phyloP scores from a whole-genome alignment of 352 stramenopile genomes.

The Globisporangium orthogonon region DNA sequence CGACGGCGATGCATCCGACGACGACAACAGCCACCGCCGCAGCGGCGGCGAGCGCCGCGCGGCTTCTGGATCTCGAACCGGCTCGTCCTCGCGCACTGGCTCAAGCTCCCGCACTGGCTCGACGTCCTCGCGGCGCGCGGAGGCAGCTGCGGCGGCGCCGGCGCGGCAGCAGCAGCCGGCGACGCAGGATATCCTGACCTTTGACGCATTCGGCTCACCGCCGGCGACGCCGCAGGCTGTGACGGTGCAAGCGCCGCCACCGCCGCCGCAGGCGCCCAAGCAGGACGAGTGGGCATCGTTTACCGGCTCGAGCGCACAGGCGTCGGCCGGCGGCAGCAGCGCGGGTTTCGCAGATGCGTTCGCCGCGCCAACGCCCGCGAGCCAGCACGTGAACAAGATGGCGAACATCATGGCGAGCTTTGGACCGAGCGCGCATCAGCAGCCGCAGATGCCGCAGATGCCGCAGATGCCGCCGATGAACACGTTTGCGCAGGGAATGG shows the following conservation, averaged over 20 bases:
- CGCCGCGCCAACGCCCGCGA: slow-evolving; percentile 23
- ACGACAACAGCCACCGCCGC: slow-evolving; percentile 4
- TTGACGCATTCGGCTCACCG: slow-evolving; percentile 55
- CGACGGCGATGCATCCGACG: slow-evolving; percentile 20
- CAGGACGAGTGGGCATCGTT: slow-evolving; percentile 80
- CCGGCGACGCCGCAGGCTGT: slow-evolving; percentile 20
- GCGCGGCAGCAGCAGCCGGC: slow-evolving; percentile 12
- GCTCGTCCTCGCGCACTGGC: slow-evolving; percentile 5
- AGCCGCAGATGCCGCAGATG: slow-evolving; percentile 21
- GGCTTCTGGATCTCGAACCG: slow-evolving; percentile 26
- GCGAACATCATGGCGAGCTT: slow-evolving; percentile 88
- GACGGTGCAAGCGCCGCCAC: slow-evolving; percentile 6
- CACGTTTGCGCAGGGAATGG: slow-evolving; percentile 29
- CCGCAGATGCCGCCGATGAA: slow-evolving; percentile 22
- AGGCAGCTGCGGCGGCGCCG: slow-evolving; percentile 20
- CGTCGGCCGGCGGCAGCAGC: slow-evolving; percentile 5
- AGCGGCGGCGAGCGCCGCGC: slow-evolving; percentile 9
- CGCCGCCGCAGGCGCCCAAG: slow-evolving; percentile 16
- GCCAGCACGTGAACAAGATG: slow-evolving; percentile 71
- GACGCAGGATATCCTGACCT: slow-evolving; percentile 63
- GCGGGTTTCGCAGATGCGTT: slow-evolving; percentile 39
- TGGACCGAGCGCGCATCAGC: slow-evolving; percentile 17
- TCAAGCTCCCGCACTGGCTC: slow-evolving; percentile 21
- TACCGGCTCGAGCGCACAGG: slow-evolving; percentile 38
- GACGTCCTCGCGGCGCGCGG: slow-evolving; percentile 19